phyloP scores from a whole-genome alignment of 805 yeast genomes.

The Wickerhamiella galacta region DNA sequence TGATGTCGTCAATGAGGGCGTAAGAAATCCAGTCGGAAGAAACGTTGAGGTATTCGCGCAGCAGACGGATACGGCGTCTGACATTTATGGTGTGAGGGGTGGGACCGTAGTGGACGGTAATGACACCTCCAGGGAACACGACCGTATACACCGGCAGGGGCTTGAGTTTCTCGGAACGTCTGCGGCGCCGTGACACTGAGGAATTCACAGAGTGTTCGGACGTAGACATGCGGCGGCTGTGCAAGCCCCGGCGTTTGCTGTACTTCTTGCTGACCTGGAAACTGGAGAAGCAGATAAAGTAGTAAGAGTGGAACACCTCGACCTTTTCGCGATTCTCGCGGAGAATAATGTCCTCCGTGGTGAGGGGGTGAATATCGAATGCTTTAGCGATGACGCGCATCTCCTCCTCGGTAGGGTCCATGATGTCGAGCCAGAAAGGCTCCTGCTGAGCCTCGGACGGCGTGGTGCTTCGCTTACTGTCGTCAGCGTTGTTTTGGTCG shows the following conservation, averaged over 20 bases:
- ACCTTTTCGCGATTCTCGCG: slow-evolving; percentile 95
- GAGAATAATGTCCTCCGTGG: slow-evolving; percentile 84
- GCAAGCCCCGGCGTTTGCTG: slow-evolving; percentile 2
- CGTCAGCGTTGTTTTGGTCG: not conserved
- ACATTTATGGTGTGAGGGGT: slow-evolving; percentile 95
- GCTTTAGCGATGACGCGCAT: slow-evolving; percentile 83
- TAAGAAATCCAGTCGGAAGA: slow-evolving; percentile 95
- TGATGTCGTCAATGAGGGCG: slow-evolving; percentile 89
- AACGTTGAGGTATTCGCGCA: slow-evolving; percentile 76
- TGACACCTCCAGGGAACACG: slow-evolving; percentile 78
- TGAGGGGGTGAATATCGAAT: slow-evolving; percentile 88
- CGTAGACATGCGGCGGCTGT: slow-evolving; percentile 2
- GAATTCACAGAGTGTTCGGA: not conserved
- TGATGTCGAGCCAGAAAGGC: slow-evolving; percentile 87
- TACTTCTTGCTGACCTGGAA: slow-evolving; percentile 40
- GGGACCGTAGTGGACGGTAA: slow-evolving; percentile 86
- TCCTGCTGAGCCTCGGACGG: slow-evolving; percentile 28
- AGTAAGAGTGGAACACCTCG: slow-evolving; percentile 78
- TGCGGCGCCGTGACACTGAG: not conserved
- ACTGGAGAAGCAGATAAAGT: slow-evolving; percentile 76
- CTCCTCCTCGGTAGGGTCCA: slow-evolving; percentile 91
- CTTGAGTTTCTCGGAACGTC: slow-evolving; percentile 36
- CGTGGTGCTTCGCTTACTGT: not conserved
- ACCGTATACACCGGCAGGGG: slow-evolving; percentile 87
- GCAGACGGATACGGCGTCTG: slow-evolving; percentile 74